A percentile compares a stretch with the other conserved stretches of the same genome.
Conservation (phyloP, 305 asterid genomes). For the Fraxinus nigra region DNA sequence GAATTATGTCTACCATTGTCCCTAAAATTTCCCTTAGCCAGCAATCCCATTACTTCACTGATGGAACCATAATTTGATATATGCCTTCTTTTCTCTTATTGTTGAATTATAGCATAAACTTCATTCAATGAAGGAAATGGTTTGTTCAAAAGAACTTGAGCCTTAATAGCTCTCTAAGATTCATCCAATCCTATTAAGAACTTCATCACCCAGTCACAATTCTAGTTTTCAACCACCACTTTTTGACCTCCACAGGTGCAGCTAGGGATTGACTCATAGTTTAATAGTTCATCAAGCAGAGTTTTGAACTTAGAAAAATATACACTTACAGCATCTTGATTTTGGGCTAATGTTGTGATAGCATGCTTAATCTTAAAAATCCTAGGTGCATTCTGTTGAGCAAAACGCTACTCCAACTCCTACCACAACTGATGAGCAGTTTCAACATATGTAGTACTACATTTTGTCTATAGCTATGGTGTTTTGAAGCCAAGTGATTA, state of each 20-base stretch:
- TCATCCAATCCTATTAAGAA: neutral
- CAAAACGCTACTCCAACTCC: neutral
- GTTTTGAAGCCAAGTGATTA: neutral
- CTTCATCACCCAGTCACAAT: neutral
- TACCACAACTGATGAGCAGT: neutral
- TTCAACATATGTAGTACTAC: neutral
- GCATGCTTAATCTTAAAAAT: neutral
- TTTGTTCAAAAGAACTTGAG: neutral
- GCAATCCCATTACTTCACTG: neutral
- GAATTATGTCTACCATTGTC: neutral
- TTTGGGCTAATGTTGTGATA: neutral
- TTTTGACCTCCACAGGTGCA: neutral
- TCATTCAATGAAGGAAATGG: neutral
- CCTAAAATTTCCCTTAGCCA: neutral
- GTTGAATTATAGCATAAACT: neutral
- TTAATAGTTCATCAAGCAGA: neutral
- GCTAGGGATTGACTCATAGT: neutral
- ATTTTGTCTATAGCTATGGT: neutral
- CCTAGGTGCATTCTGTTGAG: neutral
- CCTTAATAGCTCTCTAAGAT: neutral
- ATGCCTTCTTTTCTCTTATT: neutral
- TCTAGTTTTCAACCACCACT: neutral
- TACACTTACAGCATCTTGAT: neutral
- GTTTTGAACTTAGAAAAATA: neutral
- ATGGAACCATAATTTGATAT: neutral